phyloP scores from a whole-genome alignment of 208 protist genomes.

The Strigomonas culicis region DNA sequence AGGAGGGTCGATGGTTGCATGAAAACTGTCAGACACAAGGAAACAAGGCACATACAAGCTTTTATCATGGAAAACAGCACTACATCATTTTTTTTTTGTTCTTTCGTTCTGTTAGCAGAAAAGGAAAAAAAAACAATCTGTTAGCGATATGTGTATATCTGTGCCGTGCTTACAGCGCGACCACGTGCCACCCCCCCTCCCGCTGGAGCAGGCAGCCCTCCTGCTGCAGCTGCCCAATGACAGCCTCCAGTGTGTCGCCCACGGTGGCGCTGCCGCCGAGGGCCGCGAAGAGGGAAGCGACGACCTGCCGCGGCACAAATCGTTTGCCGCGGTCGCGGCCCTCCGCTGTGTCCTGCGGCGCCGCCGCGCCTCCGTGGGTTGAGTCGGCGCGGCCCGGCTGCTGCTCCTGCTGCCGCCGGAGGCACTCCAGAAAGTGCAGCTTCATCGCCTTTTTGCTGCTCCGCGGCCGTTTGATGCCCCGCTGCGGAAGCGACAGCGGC shows the following conservation, averaged over 20 bases:
- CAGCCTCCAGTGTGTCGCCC: background rate
- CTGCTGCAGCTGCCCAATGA: slow-evolving; percentile 3
- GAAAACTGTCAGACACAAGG: too few species aligned
- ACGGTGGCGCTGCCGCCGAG: background rate
- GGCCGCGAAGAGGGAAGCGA: background rate
- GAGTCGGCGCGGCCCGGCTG: too few species aligned
- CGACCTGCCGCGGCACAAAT: background rate
- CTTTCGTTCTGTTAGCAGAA: background rate
- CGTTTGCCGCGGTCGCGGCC: too few species aligned
- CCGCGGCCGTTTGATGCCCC: too few species aligned
- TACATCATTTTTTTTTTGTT: background rate
- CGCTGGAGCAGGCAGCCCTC: slow-evolving; percentile 8
- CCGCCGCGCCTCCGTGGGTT: too few species aligned
- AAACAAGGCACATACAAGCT: too few species aligned
- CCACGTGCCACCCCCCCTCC: background rate
- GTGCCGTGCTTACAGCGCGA: background rate
- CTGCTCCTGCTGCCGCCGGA: background rate
- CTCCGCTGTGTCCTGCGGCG: too few species aligned
- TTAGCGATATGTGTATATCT: background rate
- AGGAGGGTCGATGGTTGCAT: too few species aligned
- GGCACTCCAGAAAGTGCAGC: slow-evolving; percentile 9
- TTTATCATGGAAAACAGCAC: too few species aligned
- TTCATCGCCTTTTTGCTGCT: too few species aligned
- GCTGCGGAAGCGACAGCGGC: too few species aligned
- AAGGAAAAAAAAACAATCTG: background rate